Base-by-base conservation (phyloP, 495 filamentous ascomycete species). In the Aspergillus affinis region DNA sequence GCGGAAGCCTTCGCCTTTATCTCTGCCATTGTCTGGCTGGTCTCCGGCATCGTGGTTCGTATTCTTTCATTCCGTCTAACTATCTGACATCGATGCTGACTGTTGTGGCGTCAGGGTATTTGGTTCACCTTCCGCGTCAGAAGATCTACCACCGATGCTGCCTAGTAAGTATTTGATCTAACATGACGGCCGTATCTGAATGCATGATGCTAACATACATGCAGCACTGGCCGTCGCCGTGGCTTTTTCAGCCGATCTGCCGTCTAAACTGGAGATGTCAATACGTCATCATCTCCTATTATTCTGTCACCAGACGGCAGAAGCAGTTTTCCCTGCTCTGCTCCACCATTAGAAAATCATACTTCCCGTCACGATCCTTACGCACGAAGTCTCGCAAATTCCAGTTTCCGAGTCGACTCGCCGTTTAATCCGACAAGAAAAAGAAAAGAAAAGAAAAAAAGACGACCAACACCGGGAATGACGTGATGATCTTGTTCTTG, bases 1-100 rank as follows among this genome's bases (percentile, higher is more conserved):
- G 78, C 81, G 41, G 79, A 88, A 62, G 88, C 86, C 0, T 89
- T 90, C 71, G 74, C 76, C 60, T 90, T 89, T 69, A 63, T 90
- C 55, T 84, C 83, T n/a, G 86, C 85, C 36, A 79, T 85, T 60
- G 75, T 83, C 67, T 90, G 86, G 86, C 81, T 89, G 29, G 82
- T 77, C 13, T 86, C 82, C 51, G 80, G 76, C 20, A 65, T 88
- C 29, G 57, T 88, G 54, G 77, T 79, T 62, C 30, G 76, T 76
- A 53, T 23, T 20, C 7, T 29, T 10, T 3, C 19, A 6, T 41
- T 23, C 54, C 6, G 29, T 10, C 41, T 12, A 13, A 29, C 4
- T 46, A 55, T 20, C 23, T 50, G 32, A 4, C 20, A 59, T 41
- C 9, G 54, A 58, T 20, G 62, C 51, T 20, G 51, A 46, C 23